Percentiles rank a stretch among this genome's conserved stretches.
Evolutionary conservation across 2,329 filamentous ascomycete genomes (phyloP).

Genomic region (Cladosporium sp.): DNA sequence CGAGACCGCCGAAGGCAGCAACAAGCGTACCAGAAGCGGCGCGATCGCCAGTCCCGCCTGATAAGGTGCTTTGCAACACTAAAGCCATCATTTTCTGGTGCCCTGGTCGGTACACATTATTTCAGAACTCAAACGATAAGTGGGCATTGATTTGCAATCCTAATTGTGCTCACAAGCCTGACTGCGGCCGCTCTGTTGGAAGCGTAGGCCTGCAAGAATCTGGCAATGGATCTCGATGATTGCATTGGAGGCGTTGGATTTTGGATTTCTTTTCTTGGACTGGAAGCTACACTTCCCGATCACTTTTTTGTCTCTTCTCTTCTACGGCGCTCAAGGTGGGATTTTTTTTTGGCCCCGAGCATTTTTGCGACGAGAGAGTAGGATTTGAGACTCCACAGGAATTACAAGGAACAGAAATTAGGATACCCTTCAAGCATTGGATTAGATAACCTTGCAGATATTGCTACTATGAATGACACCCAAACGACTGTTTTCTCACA

Average conservation of each 20-base stretch:
- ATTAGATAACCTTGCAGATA: neutral
- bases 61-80: neutral
- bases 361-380: neutral
- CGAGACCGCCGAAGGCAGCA: conserved; percentile 4
- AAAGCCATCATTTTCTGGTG: no score
- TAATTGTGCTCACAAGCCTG: no score
- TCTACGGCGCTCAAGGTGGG: neutral
- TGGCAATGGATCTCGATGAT: neutral
- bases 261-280: neutral
- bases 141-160: no score
- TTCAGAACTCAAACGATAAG: no score
- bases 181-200: no score
- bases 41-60: neutral
- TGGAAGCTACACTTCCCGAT: no score
- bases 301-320: no score
- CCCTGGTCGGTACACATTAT: no score
- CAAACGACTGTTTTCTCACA: no score
- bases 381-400: neutral
- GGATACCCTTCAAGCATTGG: conserved; percentile 1
- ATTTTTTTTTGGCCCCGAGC: no score
- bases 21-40: conserved; percentile 18
- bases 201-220: no score
- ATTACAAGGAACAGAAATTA: neutral
- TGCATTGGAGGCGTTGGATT: neutral
- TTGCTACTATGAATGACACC: neutral